Percentiles rank a stretch among this genome's conserved stretches.
Evolutionary conservation across 1,284 basidiomycete species (phyloP).

Genomic region (Leccinum pachyderme): DNA sequence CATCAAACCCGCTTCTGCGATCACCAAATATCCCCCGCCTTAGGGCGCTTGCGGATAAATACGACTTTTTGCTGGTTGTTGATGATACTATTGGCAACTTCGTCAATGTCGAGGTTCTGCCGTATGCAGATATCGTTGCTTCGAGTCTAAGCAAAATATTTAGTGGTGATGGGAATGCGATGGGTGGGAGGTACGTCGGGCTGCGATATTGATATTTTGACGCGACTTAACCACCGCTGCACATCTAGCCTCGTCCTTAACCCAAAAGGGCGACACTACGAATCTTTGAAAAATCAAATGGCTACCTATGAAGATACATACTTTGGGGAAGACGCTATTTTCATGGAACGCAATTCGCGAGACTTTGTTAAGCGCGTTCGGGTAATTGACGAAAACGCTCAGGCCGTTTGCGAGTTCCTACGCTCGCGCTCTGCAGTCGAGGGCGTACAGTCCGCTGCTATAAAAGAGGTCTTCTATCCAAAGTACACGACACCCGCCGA

Average conservation of each 20-base stretch:
- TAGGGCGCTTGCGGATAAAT: constrained; percentile 81
- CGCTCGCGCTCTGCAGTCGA: constrained; percentile 52
- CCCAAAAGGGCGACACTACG: constrained; percentile 71
- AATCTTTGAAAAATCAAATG: constrained; percentile 60
- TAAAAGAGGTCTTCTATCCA: constrained; percentile 91
- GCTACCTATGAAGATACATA: constrained; percentile 84
- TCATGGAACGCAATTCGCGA: constrained; percentile 97
- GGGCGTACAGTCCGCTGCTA: constrained; percentile 35
- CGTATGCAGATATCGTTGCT: constrained; percentile 90
- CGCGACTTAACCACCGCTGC: background rate
- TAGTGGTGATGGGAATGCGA: constrained; percentile 93
- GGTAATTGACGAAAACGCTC: constrained; percentile 82
- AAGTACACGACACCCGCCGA: constrained; percentile 75
- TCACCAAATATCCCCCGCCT: constrained; percentile 81
- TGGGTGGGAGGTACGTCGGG: constrained; percentile 87
- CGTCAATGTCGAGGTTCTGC: constrained; percentile 90
- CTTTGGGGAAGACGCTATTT: constrained; percentile 92
- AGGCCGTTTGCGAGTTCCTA: constrained; percentile 81
- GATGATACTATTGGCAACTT: constrained; percentile 98
- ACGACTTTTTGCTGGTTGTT: constrained; percentile 86
- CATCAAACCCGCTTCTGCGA: constrained; percentile 90
- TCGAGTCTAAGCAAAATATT: constrained; percentile 96
- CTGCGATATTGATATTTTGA: background rate
- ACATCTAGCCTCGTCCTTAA: constrained; percentile 73
- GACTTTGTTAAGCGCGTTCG: constrained; percentile 81